A percentile compares a stretch with the other conserved stretches of the same genome.
These are phyloP conservation scores for Grosmannia penicillata DNA, from an alignment of 2,329 filamentous ascomycete genomes.

Conservation along the genomic window DNA sequence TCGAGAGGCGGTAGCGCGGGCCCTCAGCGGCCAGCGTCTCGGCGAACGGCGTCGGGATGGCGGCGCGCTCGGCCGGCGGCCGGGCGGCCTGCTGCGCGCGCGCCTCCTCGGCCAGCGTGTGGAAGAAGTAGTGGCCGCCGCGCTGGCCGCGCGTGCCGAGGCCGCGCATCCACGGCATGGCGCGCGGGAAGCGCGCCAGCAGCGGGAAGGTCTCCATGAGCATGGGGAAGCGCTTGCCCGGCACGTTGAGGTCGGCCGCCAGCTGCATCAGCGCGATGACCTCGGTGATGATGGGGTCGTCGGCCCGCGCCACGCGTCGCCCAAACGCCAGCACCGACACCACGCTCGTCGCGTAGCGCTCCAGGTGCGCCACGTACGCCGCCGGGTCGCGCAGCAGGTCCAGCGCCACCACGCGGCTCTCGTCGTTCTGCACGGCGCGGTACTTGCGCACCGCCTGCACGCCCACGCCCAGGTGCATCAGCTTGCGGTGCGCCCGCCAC, in stretches of 20 bases:
- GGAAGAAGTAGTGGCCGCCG: conserved; percentile 34
- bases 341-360: conserved; percentile 37
- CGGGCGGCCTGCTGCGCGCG: conserved; percentile 21
- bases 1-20: conserved; percentile 27
- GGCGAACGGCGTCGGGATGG: conserved; percentile 22
- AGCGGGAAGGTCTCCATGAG: conserved; percentile 40
- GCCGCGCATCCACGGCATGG: conserved; percentile 34
- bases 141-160: conserved; percentile 24
- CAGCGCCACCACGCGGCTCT: conserved; percentile 39
- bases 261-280: conserved; percentile 43
- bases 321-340: conserved; percentile 43
- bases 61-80: conserved; percentile 10
- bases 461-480: conserved; percentile 36
- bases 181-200: conserved; percentile 30
- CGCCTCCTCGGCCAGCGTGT: conserved; percentile 34
- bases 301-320: conserved; percentile 29
- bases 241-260: conserved; percentile 38
- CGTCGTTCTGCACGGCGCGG: conserved; percentile 39
- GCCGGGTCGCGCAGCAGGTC: conserved; percentile 27
- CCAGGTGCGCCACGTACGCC: conserved; percentile 36
- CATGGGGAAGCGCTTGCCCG: conserved; percentile 39
- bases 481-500: conserved; percentile 30
- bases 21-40: conserved; percentile 31
- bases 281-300: conserved; percentile 43
- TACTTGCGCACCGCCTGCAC: conserved; percentile 40